These are phyloP conservation scores for Elsinoe ampelina DNA, from an alignment of 2,329 filamentous ascomycete genomes.

Conservation along the genomic window DNA sequence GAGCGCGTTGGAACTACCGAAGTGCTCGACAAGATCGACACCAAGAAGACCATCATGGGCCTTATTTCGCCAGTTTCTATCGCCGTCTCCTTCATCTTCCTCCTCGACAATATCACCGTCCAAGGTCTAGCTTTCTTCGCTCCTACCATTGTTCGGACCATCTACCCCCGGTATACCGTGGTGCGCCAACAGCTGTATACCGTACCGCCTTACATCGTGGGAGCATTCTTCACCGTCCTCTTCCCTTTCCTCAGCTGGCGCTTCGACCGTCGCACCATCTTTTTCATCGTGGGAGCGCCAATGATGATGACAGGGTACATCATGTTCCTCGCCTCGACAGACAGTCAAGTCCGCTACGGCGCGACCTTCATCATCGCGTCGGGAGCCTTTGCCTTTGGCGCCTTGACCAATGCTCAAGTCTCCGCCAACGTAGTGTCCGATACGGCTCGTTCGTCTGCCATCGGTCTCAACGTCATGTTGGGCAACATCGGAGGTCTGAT, in stretches of 20 bases:
- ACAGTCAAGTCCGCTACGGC: constrained; percentile 51
- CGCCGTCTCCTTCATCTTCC: constrained; percentile 48
- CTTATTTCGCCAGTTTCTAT: constrained; percentile 56
- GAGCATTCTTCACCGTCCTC: constrained; percentile 56
- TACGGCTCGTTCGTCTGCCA: constrained; percentile 57
- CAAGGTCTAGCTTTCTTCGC: constrained; percentile 62
- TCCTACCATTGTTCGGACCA: constrained; percentile 60
- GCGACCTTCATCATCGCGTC: constrained; percentile 61
- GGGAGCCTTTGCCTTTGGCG: constrained; percentile 54
- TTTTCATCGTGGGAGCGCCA: constrained; percentile 52
- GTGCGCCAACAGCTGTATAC: constrained; percentile 60
- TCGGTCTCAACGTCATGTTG: constrained; percentile 60
- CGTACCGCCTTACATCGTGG: constrained; percentile 61
- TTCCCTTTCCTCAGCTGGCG: constrained; percentile 55
- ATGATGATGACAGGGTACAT: constrained; percentile 61
- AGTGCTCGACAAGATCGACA: constrained; percentile 55
- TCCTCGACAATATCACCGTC: constrained; percentile 61
- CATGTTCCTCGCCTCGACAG: constrained; percentile 54
- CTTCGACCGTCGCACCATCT: constrained; percentile 49
- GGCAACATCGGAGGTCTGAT: constrained; percentile 58
- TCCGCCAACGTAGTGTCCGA: constrained; percentile 64
- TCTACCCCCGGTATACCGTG: constrained; percentile 51
- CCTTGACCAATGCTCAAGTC: constrained; percentile 57
- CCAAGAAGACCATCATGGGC: constrained; percentile 49
- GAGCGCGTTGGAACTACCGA: constrained; percentile 55